These are phyloP conservation scores for Cordyceps javanica DNA, from an alignment of 2,329 filamentous ascomycete species.

Conservation along the genomic window DNA sequence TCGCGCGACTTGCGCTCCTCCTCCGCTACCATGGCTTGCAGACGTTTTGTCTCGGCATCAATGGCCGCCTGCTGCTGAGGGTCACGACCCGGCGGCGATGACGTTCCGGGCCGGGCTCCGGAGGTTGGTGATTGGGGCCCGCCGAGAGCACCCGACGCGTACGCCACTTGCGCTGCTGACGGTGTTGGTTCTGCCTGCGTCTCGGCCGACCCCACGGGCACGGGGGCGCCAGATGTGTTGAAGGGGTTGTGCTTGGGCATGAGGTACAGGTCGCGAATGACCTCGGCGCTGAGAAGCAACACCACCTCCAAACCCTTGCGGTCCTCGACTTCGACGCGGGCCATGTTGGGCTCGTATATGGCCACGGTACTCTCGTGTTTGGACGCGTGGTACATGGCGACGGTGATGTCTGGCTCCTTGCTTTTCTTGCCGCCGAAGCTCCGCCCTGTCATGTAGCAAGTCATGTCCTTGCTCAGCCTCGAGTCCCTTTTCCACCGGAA, in stretches of 20 bases:
- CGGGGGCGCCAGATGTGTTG: constrained; percentile 54
- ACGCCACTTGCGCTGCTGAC: constrained; percentile 16
- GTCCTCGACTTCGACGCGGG: constrained; percentile 87
- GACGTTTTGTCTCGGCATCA: constrained; percentile 71
- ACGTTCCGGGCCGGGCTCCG: constrained; percentile 34
- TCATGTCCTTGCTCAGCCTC: constrained; percentile 78
- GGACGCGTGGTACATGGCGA: constrained; percentile 76
- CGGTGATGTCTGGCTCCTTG: constrained; percentile 90
- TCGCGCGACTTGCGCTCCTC: constrained; percentile 50
- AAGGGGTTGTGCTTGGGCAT: constrained; percentile 67
- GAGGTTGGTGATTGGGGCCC: constrained; percentile 41
- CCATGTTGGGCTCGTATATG: constrained; percentile 88
- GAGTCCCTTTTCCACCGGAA: constrained; percentile 90
- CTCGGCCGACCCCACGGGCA: constrained; percentile 6
- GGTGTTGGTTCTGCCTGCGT: constrained; percentile 5
- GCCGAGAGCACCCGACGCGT: constrained; percentile 16
- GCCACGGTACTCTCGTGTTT: constrained; percentile 63
- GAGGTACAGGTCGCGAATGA: constrained; percentile 60
- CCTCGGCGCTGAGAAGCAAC: constrained; percentile 56
- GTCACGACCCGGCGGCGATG: constrained; percentile 26
- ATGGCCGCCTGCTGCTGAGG: constrained; percentile 37
- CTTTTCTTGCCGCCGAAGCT: constrained; percentile 69
- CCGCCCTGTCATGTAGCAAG: constrained; percentile 78
- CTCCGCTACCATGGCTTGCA: constrained; percentile 49
- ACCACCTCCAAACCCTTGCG: constrained; percentile 87